Percentiles rank a stretch among this genome's conserved stretches.
Conservation (phyloP, 2,329 filamentous ascomycete genomes). For the Thielaviopsis euricoi region DNA sequence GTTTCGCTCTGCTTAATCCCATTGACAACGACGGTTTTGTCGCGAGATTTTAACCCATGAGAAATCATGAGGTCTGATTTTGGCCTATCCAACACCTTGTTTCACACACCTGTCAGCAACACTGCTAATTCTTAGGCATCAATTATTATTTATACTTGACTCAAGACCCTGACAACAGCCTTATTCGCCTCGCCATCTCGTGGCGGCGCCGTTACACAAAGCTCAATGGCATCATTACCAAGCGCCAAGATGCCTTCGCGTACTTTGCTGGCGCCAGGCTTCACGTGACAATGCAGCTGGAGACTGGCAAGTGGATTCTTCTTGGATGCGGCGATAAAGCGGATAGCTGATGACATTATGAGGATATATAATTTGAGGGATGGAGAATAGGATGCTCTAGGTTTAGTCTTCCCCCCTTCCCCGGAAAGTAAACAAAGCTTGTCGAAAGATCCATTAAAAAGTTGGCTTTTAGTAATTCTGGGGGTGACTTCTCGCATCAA, state of each 20-base stretch:
- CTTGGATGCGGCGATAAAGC: conserved; percentile 31
- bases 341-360: conserved; percentile 5
- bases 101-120: neutral
- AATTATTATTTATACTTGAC: conserved; percentile 27
- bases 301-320: conserved; percentile 30
- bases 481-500: too few species aligned
- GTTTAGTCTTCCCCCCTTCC: too few species aligned
- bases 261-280: conserved; percentile 44
- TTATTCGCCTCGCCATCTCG: conserved; percentile 53
- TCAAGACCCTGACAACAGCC: conserved; percentile 46
- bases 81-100: conserved; percentile 35
- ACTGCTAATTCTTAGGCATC: too few species aligned
- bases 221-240: conserved; percentile 38
- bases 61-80: conserved; percentile 48
- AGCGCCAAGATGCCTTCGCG: conserved; percentile 45
- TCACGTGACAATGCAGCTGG: conserved; percentile 49
- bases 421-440: too few species aligned
- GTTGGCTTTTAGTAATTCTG: too few species aligned
- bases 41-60: conserved; percentile 44
- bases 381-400: too few species aligned
- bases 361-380: neutral
- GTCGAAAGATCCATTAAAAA: too few species aligned
- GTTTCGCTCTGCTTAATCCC: conserved; percentile 19
- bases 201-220: conserved; percentile 50
- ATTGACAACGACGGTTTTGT: conserved; percentile 40